phyloP scores from a whole-genome alignment of 805 yeast species.

The Schwanniomyces sp. region DNA sequence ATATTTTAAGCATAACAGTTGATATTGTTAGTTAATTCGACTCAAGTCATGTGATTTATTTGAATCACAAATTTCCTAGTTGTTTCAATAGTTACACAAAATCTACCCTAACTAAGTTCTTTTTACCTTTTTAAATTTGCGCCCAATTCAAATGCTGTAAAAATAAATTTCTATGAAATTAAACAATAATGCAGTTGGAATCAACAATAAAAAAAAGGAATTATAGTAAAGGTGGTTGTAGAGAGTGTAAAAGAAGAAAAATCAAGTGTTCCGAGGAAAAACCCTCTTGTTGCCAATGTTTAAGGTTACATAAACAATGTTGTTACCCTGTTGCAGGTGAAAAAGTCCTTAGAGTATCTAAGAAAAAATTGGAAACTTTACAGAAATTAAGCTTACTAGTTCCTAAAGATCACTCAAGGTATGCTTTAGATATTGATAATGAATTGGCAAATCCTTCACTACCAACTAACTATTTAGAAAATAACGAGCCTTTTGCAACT shows the following conservation, averaged over 20 bases:
- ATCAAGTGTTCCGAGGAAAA: conserved; percentile 41
- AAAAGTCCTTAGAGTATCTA: conserved; percentile 21
- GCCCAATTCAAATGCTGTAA: no score
- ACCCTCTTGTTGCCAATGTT: conserved; percentile 35
- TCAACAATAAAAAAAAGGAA: conserved; percentile 7
- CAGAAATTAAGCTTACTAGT: neutral
- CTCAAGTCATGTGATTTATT: no score
- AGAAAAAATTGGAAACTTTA: conserved; percentile 4
- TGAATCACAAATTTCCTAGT: no score
- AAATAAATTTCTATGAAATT: no score
- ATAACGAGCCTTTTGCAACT: neutral
- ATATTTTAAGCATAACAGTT: no score
- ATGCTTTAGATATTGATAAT: neutral
- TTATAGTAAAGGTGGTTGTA: conserved; percentile 39
- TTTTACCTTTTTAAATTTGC: no score
- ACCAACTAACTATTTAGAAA: neutral
- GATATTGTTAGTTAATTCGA: no score
- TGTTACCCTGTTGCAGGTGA: conserved; percentile 29
- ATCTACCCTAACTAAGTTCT: no score
- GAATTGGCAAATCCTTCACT: neutral
- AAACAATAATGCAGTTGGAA: neutral
- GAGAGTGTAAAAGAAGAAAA: conserved; percentile 43
- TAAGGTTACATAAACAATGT: conserved; percentile 25
- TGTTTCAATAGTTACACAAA: no score
- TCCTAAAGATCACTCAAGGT: neutral